Evolutionary conservation across 73 alveolate species (phyloP), one percentile per base, ranked within the genome.

Genomic region (Effrenium voratum): DNA sequence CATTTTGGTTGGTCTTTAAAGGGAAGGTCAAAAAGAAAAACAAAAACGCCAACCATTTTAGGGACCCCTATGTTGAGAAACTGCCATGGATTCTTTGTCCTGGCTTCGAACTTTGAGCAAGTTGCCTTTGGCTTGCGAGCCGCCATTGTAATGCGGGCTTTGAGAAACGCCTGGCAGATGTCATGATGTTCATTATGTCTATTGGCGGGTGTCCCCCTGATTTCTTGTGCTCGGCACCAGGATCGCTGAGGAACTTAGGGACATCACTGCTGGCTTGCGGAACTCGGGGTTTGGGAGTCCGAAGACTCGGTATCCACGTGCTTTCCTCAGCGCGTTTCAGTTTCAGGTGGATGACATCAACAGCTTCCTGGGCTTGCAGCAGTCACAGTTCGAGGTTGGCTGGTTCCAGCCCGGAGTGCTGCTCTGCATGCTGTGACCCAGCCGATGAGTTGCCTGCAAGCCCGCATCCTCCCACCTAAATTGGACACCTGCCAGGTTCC

Each of bases 371-470:
- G 72, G 91, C 26, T n/a, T 81, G 72, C 2, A 1, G 30, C 3
- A 46, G 19, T 46, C 45, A 46, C 46, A 81, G 41, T 81, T 81
- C n/a, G 91, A 47, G 4, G 73, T 47, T 2, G 49, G 73, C 26
- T 49, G 1, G 44, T 81, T 81, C 47, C 91, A 45, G 49, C 34
- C 72, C 28, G 91, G 91, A 34, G n/a, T 81, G 36, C 49, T 81
- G 72, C 91, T 81, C 0, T 81, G 73, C 73, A 81, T 47, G 73
- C 91, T 81, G 15, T 81, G n/a, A n/a, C n/a, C n/a, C n/a, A n/a
- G n/a, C n/a, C n/a, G n/a, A n/a, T n/a, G n/a, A n/a, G n/a, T n/a
- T n/a, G n/a, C n/a, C n/a, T n/a, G n/a, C n/a, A n/a, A n/a, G n/a
- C n/a, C n/a, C n/a, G n/a, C n/a, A n/a, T n/a, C n/a, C n/a, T n/a